Evolutionary conservation across 305 asterid species (phyloP), one percentile per base, ranked within the genome.

Genomic region (Lippia alba): DNA sequence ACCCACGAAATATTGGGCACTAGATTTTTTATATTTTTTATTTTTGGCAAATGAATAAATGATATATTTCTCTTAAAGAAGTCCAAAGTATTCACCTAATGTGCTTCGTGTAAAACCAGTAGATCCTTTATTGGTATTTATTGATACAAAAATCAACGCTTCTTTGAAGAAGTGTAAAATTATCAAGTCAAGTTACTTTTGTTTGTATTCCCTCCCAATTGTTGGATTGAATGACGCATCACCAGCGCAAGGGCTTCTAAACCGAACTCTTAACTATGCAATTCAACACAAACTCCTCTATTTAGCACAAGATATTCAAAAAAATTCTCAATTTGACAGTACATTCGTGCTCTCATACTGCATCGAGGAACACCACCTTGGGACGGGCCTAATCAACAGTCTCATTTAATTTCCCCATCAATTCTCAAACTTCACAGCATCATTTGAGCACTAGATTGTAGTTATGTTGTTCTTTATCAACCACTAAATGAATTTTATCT

Each of bases 361-460:
- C 34, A 62, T 14, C 73, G 57, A 17, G 16, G 53, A 55, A 53
- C 3, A 34, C 41, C 4, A 61, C 56, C 33, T 46, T 55, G 24
- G 51, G 64, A 32, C 14, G 63, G n/a, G 48, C 14, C 48, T 56
- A 45, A 20, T 64, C 36, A 6, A 40, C n/a, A 19, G 34, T 56
- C 46, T 39, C 10, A n/a, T n/a, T n/a, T n/a, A n/a, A 14, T 24
- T 63, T 72, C 53, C 12, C 32, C 20, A 20, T 44, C 11, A 8
- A 20, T 34, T 18, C 48, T 10, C 34, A 30, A 51, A 54, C 11
- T 57, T 80, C 72, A 80, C 56, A 66, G 79, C 84, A n/a, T n/a
- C n/a, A n/a, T n/a, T n/a, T n/a, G n/a, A n/a, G n/a, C n/a, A 55
- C 32, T 51, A 20, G 63, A 59, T 51, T 66, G 44, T 36, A 36